Evolutionary conservation across 2,329 filamentous ascomycete species (phyloP).

Genomic region (Colletotrichum graminicola): DNA sequence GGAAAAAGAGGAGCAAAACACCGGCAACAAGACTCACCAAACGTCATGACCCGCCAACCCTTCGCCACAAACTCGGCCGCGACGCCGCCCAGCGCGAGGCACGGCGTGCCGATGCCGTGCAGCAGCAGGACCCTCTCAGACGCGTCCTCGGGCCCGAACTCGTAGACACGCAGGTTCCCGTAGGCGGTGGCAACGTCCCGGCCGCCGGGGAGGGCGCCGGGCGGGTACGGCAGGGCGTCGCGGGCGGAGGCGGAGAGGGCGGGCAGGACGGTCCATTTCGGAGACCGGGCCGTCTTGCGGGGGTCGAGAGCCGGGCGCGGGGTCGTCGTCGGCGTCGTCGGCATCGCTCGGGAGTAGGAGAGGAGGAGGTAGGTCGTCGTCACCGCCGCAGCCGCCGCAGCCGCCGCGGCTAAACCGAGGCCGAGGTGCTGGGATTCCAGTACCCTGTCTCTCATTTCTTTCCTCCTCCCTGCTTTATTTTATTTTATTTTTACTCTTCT

Average conservation of each 20-base stretch:
- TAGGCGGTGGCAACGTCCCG: constrained; percentile 78
- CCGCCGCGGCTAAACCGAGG: constrained; percentile 36
- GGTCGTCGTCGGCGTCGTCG: constrained; percentile 10
- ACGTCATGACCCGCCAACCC: constrained; percentile 83
- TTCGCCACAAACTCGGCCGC: constrained; percentile 73
- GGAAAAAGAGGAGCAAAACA: neutral
- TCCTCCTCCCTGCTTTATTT: too few relatives aligned
- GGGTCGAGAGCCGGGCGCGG: constrained; percentile 31
- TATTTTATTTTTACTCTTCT: neutral
- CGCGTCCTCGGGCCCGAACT: constrained; percentile 80
- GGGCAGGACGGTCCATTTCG: constrained; percentile 36
- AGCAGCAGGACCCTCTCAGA: constrained; percentile 81
- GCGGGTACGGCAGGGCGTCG: constrained; percentile 71
- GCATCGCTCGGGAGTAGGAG: constrained; percentile 45
- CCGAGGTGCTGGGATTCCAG: constrained; percentile 32
- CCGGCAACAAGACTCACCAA: constrained; percentile 63
- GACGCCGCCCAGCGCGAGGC: constrained; percentile 74
- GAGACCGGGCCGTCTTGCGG: constrained; percentile 37
- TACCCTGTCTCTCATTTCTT: constrained; percentile 23
- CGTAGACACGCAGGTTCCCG: constrained; percentile 79
- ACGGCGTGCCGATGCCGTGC: constrained; percentile 86
- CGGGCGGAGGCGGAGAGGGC: constrained; percentile 47
- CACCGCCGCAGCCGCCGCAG: constrained; percentile 41
- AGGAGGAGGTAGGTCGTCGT: constrained; percentile 54
- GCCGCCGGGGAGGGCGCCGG: constrained; percentile 75